Evolutionary conservation across 257 asterid genomes (phyloP).

Genomic region (Capsicum pubescens): DNA sequence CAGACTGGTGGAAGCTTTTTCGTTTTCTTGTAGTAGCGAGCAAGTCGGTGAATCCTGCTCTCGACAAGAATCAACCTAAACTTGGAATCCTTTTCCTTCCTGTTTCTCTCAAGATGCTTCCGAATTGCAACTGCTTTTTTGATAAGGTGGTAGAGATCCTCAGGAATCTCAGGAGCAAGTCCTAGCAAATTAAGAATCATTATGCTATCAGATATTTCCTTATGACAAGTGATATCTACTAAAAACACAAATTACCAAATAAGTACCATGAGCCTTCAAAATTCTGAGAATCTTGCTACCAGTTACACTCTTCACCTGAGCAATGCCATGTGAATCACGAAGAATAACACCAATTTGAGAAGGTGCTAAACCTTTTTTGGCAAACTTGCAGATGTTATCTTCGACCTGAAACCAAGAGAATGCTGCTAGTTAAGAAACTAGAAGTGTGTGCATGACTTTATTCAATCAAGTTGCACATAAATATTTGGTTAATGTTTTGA

Average conservation of each 20-base stretch:
- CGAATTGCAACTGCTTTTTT: conserved; percentile 78
- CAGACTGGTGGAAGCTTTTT: conserved; percentile 81
- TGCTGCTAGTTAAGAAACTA: conserved; percentile 13
- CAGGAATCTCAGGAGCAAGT: conserved; percentile 63
- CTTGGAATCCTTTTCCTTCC: conserved; percentile 76
- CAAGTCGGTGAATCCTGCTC: conserved; percentile 43
- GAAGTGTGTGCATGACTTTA: background rate
- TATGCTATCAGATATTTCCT: background rate
- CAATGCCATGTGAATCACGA: conserved; percentile 77
- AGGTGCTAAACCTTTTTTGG: conserved; percentile 70
- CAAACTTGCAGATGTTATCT: conserved; percentile 67
- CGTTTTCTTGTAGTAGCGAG: conserved; percentile 74
- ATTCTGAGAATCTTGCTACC: conserved; percentile 62
- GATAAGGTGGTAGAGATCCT: conserved; percentile 54
- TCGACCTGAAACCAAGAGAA: conserved; percentile 52
- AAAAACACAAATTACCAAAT: conserved; percentile 16
- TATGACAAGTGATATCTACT: background rate
- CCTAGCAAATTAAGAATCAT: conserved; percentile 40
- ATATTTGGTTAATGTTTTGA: background rate
- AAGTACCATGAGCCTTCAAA: conserved; percentile 57
- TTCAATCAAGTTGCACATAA: background rate
- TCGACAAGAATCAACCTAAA: conserved; percentile 70
- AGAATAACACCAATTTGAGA: conserved; percentile 77
- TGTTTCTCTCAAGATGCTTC: conserved; percentile 78
- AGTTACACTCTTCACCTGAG: conserved; percentile 53